phyloP scores from a whole-genome alignment of 2,329 filamentous ascomycete species.

The Aotearoamyces nothofagi region DNA sequence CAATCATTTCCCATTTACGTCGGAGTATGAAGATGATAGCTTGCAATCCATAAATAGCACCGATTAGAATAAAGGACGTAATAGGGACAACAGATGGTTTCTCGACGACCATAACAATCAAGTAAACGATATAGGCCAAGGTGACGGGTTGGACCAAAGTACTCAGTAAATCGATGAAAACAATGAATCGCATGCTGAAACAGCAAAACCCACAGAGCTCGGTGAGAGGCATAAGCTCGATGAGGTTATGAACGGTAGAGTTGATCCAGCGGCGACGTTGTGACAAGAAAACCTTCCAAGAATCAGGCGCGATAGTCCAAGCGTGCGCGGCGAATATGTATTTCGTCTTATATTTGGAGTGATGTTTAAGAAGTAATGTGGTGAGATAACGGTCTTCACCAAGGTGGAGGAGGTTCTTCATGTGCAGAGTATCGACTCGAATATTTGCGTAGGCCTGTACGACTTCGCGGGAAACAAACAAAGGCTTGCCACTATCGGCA shows the following conservation, averaged over 20 bases:
- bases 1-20: constrained; percentile 98
- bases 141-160: constrained; percentile 88
- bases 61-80: constrained; percentile 80
- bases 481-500: constrained; percentile 83
- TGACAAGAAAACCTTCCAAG: constrained; percentile 87
- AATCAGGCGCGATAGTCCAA: constrained; percentile 94
- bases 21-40: constrained; percentile 93
- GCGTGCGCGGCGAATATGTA: constrained; percentile 86
- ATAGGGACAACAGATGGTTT: constrained; percentile 56
- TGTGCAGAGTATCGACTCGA: constrained; percentile 92
- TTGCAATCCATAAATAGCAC: constrained; percentile 93
- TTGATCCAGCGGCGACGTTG: constrained; percentile 99
- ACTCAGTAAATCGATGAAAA: constrained; percentile 84
- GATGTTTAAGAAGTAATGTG: constrained; percentile 82
- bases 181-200: constrained; percentile 97
- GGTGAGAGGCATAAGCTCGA: constrained; percentile 83
- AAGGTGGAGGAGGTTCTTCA: constrained; percentile 94
- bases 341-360: constrained; percentile 95
- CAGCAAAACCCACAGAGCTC: constrained; percentile 99
- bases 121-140: constrained; percentile 76
- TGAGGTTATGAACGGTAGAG: constrained; percentile 94
- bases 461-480: constrained; percentile 89
- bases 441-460: constrained; percentile 81
- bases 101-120: constrained; percentile 58
- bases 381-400: constrained; percentile 97